Evolutionary conservation across 192 early-diverging fungal species (phyloP), one percentile per base, ranked within the genome.

Genomic region (Linnemannia schmuckeri): DNA sequence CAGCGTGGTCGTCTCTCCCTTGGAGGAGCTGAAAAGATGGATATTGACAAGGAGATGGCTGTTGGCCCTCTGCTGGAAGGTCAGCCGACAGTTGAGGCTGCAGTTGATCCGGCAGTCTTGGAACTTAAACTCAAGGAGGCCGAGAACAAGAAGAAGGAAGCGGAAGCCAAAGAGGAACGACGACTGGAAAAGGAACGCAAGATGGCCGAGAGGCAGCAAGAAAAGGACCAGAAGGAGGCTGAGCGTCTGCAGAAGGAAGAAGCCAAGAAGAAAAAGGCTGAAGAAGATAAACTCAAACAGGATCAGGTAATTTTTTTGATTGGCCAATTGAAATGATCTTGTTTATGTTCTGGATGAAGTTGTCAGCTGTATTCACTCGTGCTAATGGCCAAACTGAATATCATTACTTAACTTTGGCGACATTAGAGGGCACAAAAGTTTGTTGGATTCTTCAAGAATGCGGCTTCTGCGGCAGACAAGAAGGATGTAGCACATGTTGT

Each of bases 241-340:
- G 89, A 87, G 44, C 76, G 76, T 22, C 52, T 85, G 27, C 74
- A 74, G 35, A 83, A 77, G 27, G 89, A 89, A 24, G 89, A 92
- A 66, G 88, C 90, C 10, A 84, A 88, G 79, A 90, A 88, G 47
- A 68, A 79, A 30, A 89, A 90, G 33, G 89, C 92, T 35, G 82
- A 90, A 54, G 89, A 85, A 77, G 82, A 82, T 24, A 37, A 55
- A 2, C n/a, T 80, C 40, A 70, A 82, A 33, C 72, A 63, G 57
- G 88, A 83, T 61, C 75, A 87, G 49, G 80, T 77, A 57, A 46
- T 6, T 52, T 52, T 38, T 76, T 27, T 37, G 27, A 75, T 0
- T 13, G 6, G n/a, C 37, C 10, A n/a, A n/a, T 10, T 76, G 37
- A 3, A 70, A 8, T 9, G 54, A 33, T 13, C 3, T 22, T 1